These are phyloP conservation scores for Gossypium davidsonii DNA, from an alignment of 441 rosid genomes.

Conservation along the genomic window DNA sequence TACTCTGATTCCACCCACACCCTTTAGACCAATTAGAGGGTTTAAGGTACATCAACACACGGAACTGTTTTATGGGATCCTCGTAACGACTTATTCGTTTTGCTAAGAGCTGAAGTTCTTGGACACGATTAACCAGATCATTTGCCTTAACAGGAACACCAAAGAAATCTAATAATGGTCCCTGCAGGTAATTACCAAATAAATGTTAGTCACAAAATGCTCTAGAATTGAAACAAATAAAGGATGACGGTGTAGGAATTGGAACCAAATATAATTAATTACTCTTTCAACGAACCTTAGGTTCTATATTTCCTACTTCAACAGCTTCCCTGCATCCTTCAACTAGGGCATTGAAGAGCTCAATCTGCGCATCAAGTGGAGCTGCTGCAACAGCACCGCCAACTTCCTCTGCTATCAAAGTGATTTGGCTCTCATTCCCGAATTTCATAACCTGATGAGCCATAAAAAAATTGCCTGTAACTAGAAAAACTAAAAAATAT, in stretches of 20 bases:
- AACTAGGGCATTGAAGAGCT: conserved; percentile 79
- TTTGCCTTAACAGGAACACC: conserved; percentile 94
- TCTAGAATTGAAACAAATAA: not conserved
- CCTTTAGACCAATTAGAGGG: conserved; percentile 99
- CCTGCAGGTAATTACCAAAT: conserved; percentile 40
- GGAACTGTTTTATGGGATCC: conserved; percentile 86
- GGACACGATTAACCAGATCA: conserved; percentile 74
- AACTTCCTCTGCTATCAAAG: conserved; percentile 67
- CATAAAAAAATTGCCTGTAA: not conserved
- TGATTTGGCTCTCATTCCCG: conserved; percentile 77
- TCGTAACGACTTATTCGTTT: conserved; percentile 75
- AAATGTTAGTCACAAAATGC: not conserved
- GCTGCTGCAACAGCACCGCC: conserved; percentile 83
- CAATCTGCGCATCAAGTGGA: conserved; percentile 75
- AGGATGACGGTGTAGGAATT: not conserved
- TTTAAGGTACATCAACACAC: conserved; percentile 78
- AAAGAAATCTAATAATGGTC: conserved; percentile 91
- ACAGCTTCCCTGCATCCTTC: conserved; percentile 89
- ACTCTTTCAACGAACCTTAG: conserved; percentile 48
- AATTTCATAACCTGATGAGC: conserved; percentile 74
- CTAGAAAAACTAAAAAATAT: not conserved
- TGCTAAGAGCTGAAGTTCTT: conserved; percentile 83
- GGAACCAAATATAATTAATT: not conserved
- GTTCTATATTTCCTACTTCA: conserved; percentile 54
- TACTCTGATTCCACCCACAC: conserved; percentile 99